These are phyloP conservation scores for Globisporangium cystogenes DNA, from an alignment of 352 stramenopile species.

Conservation along the genomic window DNA sequence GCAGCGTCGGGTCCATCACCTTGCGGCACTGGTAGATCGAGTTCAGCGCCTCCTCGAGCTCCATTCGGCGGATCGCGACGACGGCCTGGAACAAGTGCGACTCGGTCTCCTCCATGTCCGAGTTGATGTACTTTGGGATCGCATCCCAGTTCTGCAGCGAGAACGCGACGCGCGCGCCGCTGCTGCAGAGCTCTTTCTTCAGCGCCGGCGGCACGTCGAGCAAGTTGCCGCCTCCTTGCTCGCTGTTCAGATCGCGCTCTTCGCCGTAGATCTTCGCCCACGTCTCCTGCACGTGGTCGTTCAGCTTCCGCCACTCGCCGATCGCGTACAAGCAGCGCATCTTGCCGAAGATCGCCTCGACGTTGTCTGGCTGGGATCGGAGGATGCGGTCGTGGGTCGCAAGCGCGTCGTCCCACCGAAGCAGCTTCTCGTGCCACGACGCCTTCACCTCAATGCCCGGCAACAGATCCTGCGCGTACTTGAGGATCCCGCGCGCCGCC, in stretches of 20 bases:
- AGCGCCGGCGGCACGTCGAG: conserved; percentile 75
- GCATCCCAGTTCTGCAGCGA: conserved; percentile 83
- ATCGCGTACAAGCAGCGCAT: conserved; percentile 98
- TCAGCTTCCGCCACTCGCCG: conserved; percentile 95
- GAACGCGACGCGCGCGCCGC: conserved; percentile 72
- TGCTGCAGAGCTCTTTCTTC: conserved; percentile 85
- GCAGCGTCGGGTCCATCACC: conserved; percentile 96
- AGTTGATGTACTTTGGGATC: conserved; percentile 84
- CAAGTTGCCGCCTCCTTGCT: conserved; percentile 41
- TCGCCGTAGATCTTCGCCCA: conserved; percentile 85
- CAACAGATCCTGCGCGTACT: conserved; percentile 83
- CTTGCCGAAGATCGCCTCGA: conserved; percentile 96
- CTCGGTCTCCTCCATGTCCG: conserved; percentile 84
- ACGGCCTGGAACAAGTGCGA: conserved; percentile 87
- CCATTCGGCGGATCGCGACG: conserved; percentile 92
- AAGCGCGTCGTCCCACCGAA: conserved; percentile 97
- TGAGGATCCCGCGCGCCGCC: conserved; percentile 98
- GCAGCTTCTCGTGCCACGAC: conserved; percentile 98
- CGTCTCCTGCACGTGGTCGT: conserved; percentile 89
- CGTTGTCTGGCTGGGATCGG: conserved; percentile 67
- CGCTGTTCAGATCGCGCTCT: conserved; percentile 24
- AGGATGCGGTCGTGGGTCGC: conserved; percentile 90
- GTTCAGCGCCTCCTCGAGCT: conserved; percentile 90
- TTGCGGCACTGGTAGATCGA: conserved; percentile 93
- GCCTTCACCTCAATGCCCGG: conserved; percentile 89